phyloP scores from a whole-genome alignment of 176 grass and related monocot genomes.

The Aegilops speltoides region DNA sequence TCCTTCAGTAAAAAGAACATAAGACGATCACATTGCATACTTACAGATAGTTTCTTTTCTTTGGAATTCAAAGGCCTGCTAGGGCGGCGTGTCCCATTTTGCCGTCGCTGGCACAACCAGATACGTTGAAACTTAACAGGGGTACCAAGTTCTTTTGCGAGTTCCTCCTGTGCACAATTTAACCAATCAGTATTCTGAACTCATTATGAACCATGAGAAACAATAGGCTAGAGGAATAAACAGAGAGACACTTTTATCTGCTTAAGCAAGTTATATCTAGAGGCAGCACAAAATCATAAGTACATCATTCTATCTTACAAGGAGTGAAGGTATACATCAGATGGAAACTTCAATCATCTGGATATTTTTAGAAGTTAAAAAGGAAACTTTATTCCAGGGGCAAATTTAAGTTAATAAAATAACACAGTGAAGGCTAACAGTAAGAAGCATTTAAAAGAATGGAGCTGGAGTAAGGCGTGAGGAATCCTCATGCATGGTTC shows the following conservation, averaged over 20 bases:
- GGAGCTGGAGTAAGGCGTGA: too few species aligned
- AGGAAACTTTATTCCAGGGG: too few species aligned
- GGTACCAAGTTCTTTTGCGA: not conserved
- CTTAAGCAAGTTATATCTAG: not conserved
- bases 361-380: not conserved
- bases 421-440: too few species aligned
- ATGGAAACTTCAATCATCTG: not conserved
- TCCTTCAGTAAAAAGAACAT: not conserved
- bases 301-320: not conserved
- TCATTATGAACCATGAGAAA: not conserved
- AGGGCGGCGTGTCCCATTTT: constrained; percentile 19
- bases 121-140: not conserved
- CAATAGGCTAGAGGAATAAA: not conserved
- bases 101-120: constrained; percentile 3
- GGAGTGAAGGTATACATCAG: too few species aligned
- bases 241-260: not conserved
- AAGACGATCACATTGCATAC: not conserved
- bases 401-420: not conserved
- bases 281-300: not conserved
- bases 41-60: constrained; percentile 7
- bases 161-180: not conserved
- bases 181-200: not conserved
- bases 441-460: too few species aligned
- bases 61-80: not conserved
- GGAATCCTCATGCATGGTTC: too few species aligned